A percentile compares a stretch with the other conserved stretches of the same genome.
These are phyloP conservation scores for Pythium folliculosum DNA, from an alignment of 352 stramenopile genomes.

Conservation along the genomic window DNA sequence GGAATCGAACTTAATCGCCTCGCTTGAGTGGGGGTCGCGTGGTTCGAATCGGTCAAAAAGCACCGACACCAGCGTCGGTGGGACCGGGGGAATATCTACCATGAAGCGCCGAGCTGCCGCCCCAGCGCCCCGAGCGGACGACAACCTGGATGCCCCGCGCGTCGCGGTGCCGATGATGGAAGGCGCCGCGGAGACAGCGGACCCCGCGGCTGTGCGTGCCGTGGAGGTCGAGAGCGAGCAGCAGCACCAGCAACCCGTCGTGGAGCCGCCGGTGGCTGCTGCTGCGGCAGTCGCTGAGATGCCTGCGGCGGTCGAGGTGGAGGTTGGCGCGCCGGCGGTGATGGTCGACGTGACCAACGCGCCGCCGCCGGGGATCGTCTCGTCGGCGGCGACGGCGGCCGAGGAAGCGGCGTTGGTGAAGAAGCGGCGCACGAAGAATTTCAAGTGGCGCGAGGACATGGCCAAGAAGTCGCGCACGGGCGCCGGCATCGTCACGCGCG, in stretches of 20 bases:
- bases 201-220: background rate
- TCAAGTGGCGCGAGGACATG: slow-evolving; percentile 73
- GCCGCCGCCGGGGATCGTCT: too few species aligned
- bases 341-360: slow-evolving; percentile 16
- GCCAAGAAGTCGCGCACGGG: slow-evolving; percentile 49
- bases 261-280: background rate
- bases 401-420: slow-evolving; percentile 47
- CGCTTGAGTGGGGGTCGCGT: slow-evolving; percentile 7
- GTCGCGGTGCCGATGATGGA: background rate
- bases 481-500: slow-evolving; percentile 34
- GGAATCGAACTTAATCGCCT: slow-evolving; percentile 3
- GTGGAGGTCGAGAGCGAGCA: background rate
- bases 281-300: background rate
- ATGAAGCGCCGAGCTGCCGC: slow-evolving; percentile 13
- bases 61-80: background rate
- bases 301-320: background rate
- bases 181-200: too few species aligned
- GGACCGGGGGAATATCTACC: background rate
- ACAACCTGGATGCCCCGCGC: background rate
- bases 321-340: background rate
- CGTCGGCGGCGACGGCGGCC: background rate
- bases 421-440: slow-evolving; percentile 85
- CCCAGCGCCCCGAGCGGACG: slow-evolving; percentile 6
- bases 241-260: too few species aligned
- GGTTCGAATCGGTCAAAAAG: background rate